Base-by-base conservation (phyloP, 108 stramenopile species). In the Stephanodiscus minutulus region DNA sequence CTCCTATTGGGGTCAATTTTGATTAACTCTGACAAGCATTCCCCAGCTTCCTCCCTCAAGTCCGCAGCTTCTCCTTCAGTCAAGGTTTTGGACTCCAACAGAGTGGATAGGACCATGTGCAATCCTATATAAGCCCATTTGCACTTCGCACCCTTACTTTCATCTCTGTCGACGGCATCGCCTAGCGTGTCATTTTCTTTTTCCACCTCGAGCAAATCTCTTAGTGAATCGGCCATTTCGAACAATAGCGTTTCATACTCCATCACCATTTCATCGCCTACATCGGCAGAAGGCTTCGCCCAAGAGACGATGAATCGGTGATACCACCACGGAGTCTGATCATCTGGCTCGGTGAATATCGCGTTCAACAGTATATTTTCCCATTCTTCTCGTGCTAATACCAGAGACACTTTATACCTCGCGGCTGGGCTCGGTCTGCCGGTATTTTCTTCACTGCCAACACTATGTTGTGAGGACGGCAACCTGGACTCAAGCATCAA, bases 261-360 rank as follows among this genome's bases (percentile, higher is more conserved):
- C 21, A 56, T 60, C 21, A 46, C 18, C 29, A 73, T 24, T 37
- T 68, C 67, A 22, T 62, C 61, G 37, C 54, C 21, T 50, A 36
- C 47, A 65, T 35, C 61, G 3, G 62, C 48, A 18, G 28, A 41
- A 49, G 67, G 78, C 53, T 59, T 57, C 3, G 66, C 60, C 78
- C 78, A 79, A 5, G 71, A 50, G 7, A 79, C 78, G 68, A 98
- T 82, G 64, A 90, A 86, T 5, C 85, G 83, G 63, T 96, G 92
- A 73, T 97, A 99, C 96, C 96, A 97, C 98, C 98, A 99, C 3
- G 85, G 85, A 35, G 94, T 96, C 72, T 97, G 96, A 71, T 99
- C 98, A 74, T 97, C 97, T 8, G 99, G 99, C 73, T 99, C 98
- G 5, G 97, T 98, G 81, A 96, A 99, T 31, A 98, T 73, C 22